These are phyloP conservation scores for Codiaeum variegatum DNA, from an alignment of 441 rosid genomes.

Conservation along the genomic window DNA sequence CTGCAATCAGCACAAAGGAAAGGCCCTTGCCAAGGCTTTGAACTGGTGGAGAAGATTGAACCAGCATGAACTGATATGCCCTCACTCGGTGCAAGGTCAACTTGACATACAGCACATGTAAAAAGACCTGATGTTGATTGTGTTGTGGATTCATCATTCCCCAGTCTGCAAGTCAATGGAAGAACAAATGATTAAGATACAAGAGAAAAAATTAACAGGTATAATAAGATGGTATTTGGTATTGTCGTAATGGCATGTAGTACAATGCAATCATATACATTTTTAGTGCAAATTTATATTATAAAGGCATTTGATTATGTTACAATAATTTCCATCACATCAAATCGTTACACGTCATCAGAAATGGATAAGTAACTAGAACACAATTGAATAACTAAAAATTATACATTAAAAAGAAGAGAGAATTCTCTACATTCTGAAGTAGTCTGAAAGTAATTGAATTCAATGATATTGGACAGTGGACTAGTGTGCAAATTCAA, in stretches of 20 bases:
- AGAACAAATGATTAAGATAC: not conserved
- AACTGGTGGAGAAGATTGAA: conserved; percentile 58
- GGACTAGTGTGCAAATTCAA: not conserved
- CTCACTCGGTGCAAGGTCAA: conserved; percentile 65
- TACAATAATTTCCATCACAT: too few relatives aligned
- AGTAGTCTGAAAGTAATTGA: not conserved
- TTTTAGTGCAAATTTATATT: too few relatives aligned
- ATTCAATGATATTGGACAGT: not conserved
- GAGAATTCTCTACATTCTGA: not conserved
- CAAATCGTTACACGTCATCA: not conserved
- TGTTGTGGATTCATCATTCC: conserved; percentile 39
- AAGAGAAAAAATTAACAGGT: not conserved
- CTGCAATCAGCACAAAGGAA: conserved; percentile 72
- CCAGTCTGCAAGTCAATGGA: conserved; percentile 44
- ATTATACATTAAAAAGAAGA: not conserved
- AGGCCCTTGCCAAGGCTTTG: conserved; percentile 87
- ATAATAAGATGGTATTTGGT: too few relatives aligned
- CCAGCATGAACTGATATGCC: conserved; percentile 86
- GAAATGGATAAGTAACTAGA: not conserved
- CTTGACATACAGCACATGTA: conserved; percentile 70
- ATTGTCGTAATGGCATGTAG: too few relatives aligned
- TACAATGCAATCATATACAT: too few relatives aligned
- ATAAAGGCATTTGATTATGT: too few relatives aligned
- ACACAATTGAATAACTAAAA: not conserved
- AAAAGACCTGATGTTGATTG: conserved; percentile 59